phyloP scores from a whole-genome alignment of 495 filamentous ascomycete species.

The Daldinia loculata region DNA sequence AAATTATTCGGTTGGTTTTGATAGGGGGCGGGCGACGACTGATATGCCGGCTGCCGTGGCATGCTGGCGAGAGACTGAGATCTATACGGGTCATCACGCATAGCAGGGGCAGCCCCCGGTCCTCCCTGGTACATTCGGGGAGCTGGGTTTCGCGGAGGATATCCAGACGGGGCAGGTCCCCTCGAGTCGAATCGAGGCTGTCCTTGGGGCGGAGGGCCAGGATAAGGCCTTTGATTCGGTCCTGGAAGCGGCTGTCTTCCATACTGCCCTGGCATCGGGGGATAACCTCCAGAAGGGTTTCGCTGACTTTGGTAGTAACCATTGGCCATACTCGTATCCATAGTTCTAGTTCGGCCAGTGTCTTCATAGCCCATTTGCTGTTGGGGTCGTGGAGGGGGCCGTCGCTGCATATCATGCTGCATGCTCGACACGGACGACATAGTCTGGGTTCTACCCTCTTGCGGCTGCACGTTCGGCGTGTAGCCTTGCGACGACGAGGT shows the following conservation, averaged over 20 bases:
- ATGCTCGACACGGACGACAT: conserved; percentile 86
- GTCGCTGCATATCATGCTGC: conserved; percentile 62
- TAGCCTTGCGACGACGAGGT: conserved; percentile 65
- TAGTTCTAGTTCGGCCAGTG: conserved; percentile 48
- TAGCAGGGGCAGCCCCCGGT: conserved; percentile 66
- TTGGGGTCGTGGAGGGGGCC: conserved; percentile 68
- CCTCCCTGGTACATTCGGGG: conserved; percentile 64
- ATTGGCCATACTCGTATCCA: conserved; percentile 57
- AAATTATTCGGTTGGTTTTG: conserved; percentile 76
- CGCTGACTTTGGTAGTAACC: conserved; percentile 66
- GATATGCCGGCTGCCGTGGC: conserved; percentile 71
- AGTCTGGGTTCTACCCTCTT: conserved; percentile 80
- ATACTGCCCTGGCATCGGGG: conserved; percentile 36
- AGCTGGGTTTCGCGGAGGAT: conserved; percentile 64
- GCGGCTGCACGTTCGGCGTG: conserved; percentile 50
- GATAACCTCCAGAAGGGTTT: conserved; percentile 56
- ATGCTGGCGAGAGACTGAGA: conserved; percentile 89
- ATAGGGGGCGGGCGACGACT: conserved; percentile 70
- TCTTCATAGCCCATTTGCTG: conserved; percentile 61
- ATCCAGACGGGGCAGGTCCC: conserved; percentile 57
- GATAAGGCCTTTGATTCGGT: conserved; percentile 59
- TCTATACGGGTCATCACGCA: conserved; percentile 85
- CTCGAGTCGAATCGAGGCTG: conserved; percentile 50
- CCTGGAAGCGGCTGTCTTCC: conserved; percentile 37
- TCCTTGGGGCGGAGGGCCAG: conserved; percentile 57